Evolutionary conservation across 2,329 filamentous ascomycete genomes (phyloP), one percentile per base, ranked within the genome.

Genomic region (Claviceps sorghi): DNA sequence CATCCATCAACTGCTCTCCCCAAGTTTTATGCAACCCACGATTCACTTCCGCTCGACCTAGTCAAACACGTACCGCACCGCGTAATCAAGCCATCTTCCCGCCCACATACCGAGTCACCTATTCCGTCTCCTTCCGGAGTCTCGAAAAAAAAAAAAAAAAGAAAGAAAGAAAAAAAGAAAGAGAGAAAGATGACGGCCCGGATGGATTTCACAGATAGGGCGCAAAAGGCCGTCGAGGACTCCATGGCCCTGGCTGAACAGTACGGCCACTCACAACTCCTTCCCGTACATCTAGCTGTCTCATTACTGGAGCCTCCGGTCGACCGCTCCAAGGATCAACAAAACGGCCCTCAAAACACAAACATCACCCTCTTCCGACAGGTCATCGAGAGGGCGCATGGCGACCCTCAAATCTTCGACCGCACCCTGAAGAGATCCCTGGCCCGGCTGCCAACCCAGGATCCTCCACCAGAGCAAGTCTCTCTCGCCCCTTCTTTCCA

Each of bases 141-240:
- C 36, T 11, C 5, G 17, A 6, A 11, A 65, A 79, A 59, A 59
- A 26, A 26, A 26, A 26, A 3, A 3, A 26, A 26, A 3, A 26
- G 5, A 26, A 26, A 3, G 3, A 26, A 26, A 3, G 5, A 26
- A 5, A 26, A 26, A 26, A 26, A 26, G 3, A 26, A 26, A 5
- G 26, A 5, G 3, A 26, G 5, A 3, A 26, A 3, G 26, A 88
- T 89, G 85, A 79, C 78, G 69, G 79, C 82, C 50, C 80, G 83
- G 62, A 88, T 90, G 83, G 84, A 94, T 66, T 96, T 96, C 67
- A 98, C 93, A 59, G 91, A 97, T 71, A 77, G 86, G 71, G 93
- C 88, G 59, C 86, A 90, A 66, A 88, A 91, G 73, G 86, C 91
- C 62, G 77, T 98, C 65, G 81, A 86, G 62, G 88, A 96, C 67